Evolutionary conservation across 148 eudicot genomes (phyloP).

Genomic region (Persicaria maculosa): DNA sequence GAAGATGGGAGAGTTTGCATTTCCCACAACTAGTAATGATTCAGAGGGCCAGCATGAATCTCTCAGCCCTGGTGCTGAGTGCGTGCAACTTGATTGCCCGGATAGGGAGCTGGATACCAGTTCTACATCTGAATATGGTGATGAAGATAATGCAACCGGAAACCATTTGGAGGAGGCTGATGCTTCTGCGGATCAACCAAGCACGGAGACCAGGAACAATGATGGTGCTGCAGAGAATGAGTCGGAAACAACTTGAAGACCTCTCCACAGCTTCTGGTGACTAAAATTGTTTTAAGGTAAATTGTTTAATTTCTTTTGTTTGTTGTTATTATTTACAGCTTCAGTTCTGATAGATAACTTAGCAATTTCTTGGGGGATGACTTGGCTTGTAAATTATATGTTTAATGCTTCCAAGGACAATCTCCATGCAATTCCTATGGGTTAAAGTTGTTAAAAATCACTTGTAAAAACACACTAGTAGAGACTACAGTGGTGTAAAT

Average conservation of each 20-base stretch:
- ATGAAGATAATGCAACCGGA: conserved; percentile 16
- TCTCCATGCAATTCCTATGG: neutral
- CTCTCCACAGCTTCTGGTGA: neutral
- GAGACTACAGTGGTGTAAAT: neutral
- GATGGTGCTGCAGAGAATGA: neutral
- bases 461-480: neutral
- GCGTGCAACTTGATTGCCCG: conserved; percentile 60
- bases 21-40: conserved; percentile 36
- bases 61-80: conserved; percentile 47
- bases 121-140: conserved; percentile 59
- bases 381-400: conserved; percentile 2
- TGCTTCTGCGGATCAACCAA: neutral
- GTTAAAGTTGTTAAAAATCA: neutral
- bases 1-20: conserved; percentile 48
- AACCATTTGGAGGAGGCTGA: neutral
- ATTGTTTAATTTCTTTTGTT: neutral
- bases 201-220: neutral
- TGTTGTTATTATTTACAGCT: neutral
- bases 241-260: neutral
- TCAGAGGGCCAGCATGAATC: conserved; percentile 29
- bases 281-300: neutral
- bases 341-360: neutral
- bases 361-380: neutral
- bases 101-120: conserved; percentile 58
- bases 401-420: neutral